These are phyloP conservation scores for Cryphonectria naterciae DNA, from an alignment of 2,329 filamentous ascomycete genomes.

Conservation along the genomic window DNA sequence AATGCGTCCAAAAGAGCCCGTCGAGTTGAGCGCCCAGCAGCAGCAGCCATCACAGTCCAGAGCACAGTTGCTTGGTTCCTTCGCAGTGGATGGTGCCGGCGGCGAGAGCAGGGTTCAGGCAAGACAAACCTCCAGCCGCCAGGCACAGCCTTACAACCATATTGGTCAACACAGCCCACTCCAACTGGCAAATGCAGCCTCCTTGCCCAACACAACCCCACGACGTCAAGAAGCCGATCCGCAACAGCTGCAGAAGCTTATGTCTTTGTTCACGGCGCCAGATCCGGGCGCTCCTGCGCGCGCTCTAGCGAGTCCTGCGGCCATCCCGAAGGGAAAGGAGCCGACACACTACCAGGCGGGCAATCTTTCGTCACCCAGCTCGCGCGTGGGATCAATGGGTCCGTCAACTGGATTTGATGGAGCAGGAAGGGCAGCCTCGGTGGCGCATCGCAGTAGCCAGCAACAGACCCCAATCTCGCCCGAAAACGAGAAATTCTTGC, in stretches of 20 bases:
- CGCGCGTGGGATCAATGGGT: constrained; percentile 8
- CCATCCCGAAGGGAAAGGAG: constrained; percentile 40
- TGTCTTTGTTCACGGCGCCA: constrained; percentile 67
- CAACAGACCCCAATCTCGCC: constrained; percentile 26
- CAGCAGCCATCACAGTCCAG: background rate
- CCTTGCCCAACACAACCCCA: constrained; percentile 36
- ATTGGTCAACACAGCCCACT: constrained; percentile 30
- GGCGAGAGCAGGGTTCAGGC: constrained; percentile 10
- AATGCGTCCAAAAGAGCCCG: constrained; percentile 11
- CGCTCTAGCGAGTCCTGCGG: constrained; percentile 27
- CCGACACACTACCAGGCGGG: constrained; percentile 33
- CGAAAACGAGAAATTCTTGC: constrained; percentile 28
- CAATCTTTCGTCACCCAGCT: constrained; percentile 9
- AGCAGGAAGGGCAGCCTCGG: constrained; percentile 1
- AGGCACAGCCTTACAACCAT: constrained; percentile 16
- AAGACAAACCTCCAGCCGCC: background rate
- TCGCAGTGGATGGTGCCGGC: constrained; percentile 14
- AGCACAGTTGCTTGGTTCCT: background rate
- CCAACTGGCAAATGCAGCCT: constrained; percentile 36
- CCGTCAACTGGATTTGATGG: constrained; percentile 20
- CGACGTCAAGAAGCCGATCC: constrained; percentile 42
- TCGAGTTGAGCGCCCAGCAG: constrained; percentile 5
- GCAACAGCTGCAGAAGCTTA: constrained; percentile 51
- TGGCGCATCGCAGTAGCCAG: constrained; percentile 23
- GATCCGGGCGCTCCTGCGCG: constrained; percentile 33